These are phyloP conservation scores for Leccinum barrowsii DNA, from an alignment of 768 basidiomycete species.

Conservation along the genomic window DNA sequence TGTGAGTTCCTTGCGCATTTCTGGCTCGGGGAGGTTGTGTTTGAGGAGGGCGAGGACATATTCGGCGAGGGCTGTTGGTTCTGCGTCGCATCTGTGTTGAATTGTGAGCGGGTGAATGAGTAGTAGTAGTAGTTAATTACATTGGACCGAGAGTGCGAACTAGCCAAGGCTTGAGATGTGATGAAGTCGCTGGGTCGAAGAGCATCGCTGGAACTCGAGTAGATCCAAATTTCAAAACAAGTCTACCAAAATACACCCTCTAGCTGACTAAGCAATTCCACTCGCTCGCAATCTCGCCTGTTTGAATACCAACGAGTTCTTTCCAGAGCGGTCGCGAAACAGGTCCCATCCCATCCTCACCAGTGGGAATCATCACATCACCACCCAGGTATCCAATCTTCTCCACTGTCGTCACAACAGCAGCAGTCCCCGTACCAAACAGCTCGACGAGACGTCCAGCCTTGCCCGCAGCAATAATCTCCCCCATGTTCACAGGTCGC, in stretches of 20 bases:
- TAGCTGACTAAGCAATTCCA: slow-evolving; percentile 61
- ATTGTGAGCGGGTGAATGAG: not conserved
- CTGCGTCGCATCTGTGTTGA: slow-evolving; percentile 82
- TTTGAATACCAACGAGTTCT: slow-evolving; percentile 62
- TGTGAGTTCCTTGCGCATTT: slow-evolving; percentile 76
- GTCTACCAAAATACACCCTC: not conserved
- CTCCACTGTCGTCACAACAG: slow-evolving; percentile 48
- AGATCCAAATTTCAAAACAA: not conserved
- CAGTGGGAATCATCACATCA: slow-evolving; percentile 54
- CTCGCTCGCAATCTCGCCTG: slow-evolving; percentile 68
- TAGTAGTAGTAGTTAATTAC: slow-evolving; percentile 21
- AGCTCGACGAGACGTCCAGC: slow-evolving; percentile 46
- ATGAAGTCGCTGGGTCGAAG: slow-evolving; percentile 59
- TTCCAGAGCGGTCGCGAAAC: slow-evolving; percentile 48
- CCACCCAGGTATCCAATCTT: slow-evolving; percentile 56
- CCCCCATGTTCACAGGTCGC: slow-evolving; percentile 71
- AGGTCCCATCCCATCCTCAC: slow-evolving; percentile 73
- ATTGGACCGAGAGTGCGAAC: slow-evolving; percentile 87
- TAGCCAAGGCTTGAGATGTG: slow-evolving; percentile 84
- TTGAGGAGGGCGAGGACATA: slow-evolving; percentile 92
- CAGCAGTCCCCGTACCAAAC: slow-evolving; percentile 53
- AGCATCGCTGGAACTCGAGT: slow-evolving; percentile 43
- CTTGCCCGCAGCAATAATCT: slow-evolving; percentile 52
- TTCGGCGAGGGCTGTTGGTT: slow-evolving; percentile 88
- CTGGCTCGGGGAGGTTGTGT: slow-evolving; percentile 78